A percentile compares a stretch with the other conserved stretches of the same genome.
Evolutionary conservation across 2,329 filamentous ascomycete genomes (phyloP).

Genomic region (Lasiodiplodia theobromae): DNA sequence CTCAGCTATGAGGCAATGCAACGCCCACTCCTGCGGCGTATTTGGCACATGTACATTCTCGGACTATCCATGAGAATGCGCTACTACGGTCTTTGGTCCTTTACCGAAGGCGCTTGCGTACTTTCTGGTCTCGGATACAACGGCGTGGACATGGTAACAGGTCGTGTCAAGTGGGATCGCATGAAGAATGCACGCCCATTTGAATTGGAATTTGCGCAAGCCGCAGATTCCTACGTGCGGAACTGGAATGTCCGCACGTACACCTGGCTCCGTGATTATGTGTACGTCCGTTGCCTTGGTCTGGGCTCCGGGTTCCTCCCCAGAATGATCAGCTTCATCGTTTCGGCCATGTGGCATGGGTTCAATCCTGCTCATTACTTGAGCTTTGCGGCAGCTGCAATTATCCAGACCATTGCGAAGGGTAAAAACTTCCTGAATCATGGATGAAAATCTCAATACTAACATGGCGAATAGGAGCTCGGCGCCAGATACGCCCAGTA

Average conservation of each 20-base stretch:
- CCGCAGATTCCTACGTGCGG: background rate
- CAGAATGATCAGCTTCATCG: background rate
- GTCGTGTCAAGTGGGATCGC: background rate
- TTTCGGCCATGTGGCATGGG: background rate
- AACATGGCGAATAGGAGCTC: no score
- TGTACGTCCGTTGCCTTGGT: background rate
- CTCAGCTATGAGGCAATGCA: no score
- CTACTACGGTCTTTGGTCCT: no score
- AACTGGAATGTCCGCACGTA: background rate
- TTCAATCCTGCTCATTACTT: background rate
- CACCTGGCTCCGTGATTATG: background rate
- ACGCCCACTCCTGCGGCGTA: no score
- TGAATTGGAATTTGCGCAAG: background rate
- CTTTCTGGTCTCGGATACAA: background rate
- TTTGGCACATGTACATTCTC: no score
- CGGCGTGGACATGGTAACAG: background rate
- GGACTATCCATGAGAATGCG: no score
- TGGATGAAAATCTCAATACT: no score
- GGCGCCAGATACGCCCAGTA: no score
- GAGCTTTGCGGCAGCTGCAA: background rate
- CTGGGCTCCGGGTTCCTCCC: background rate
- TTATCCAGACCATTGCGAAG: no score
- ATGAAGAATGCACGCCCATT: background rate
- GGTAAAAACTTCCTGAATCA: no score
- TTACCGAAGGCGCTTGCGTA: no score